Evolutionary conservation across 2,329 filamentous ascomycete genomes (phyloP).

Genomic region (Cordyceps tenuipes): DNA sequence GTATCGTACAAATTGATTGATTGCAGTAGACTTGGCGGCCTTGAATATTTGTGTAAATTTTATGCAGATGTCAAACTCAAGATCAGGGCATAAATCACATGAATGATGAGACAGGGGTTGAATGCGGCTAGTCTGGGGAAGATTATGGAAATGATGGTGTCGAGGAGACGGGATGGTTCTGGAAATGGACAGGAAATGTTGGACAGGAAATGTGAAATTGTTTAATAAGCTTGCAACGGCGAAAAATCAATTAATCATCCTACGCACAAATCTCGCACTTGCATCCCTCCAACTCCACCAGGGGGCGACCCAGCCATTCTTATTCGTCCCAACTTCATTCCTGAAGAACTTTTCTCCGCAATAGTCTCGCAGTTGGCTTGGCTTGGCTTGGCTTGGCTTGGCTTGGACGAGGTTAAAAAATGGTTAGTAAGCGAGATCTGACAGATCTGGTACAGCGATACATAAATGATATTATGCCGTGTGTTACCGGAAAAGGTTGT

Average conservation of each 20-base stretch:
- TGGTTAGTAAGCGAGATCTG: not conserved
- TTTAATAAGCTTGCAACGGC: not conserved
- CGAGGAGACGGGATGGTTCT: not conserved
- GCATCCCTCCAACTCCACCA: not conserved
- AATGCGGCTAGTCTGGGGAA: not conserved
- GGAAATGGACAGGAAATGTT: not conserved
- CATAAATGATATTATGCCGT: not conserved
- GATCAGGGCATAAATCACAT: too few species aligned
- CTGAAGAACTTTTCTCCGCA: not conserved
- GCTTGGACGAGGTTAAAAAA: too few species aligned
- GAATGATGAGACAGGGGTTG: not conserved
- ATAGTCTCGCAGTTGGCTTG: not conserved
- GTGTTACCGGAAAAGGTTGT: not conserved
- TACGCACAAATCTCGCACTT: constrained; percentile 9
- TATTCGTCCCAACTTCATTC: not conserved
- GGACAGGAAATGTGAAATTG: not conserved
- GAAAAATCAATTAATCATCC: not conserved
- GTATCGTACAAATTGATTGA: not conserved
- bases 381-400: not conserved
- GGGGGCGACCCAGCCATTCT: not conserved
- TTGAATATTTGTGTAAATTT: not conserved
- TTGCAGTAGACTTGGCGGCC: not conserved
- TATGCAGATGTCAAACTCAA: too few species aligned
- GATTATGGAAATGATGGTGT: not conserved
- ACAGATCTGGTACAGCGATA: not conserved